phyloP scores from a whole-genome alignment of 1,284 basidiomycete species.

The Hymenochaete sp. region DNA sequence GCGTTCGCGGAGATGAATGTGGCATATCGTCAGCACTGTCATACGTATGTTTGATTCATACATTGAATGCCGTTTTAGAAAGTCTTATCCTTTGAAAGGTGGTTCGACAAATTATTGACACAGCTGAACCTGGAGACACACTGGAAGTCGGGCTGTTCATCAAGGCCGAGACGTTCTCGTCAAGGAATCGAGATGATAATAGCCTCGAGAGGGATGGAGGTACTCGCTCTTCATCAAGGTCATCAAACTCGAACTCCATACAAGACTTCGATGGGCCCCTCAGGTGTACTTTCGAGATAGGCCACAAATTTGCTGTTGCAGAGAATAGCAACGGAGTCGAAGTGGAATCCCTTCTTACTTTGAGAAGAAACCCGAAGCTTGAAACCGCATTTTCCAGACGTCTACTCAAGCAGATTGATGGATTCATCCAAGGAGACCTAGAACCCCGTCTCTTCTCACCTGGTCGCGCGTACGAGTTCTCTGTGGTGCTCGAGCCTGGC shows the following conservation, averaged over 20 bases:
- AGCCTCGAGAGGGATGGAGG: conserved; percentile 18
- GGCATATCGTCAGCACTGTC: conserved; percentile 73
- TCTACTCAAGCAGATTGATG: conserved; percentile 60
- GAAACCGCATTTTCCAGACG: conserved; percentile 55
- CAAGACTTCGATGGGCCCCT: conserved; percentile 26
- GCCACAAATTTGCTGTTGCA: conserved; percentile 29
- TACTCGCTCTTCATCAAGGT: conserved; percentile 22
- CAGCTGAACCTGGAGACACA: conserved; percentile 65
- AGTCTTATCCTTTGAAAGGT: conserved; percentile 46
- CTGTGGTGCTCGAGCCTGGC: conserved; percentile 47
- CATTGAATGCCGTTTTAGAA: conserved; percentile 15
- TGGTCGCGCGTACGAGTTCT: conserved; percentile 48
- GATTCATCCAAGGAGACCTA: conserved; percentile 44
- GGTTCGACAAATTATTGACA: conserved; percentile 72
- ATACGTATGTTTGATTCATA: conserved; percentile 55
- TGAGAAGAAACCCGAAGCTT: conserved; percentile 47
- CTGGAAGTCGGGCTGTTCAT: conserved; percentile 83
- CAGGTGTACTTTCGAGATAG: conserved; percentile 52
- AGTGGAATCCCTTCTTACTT: conserved; percentile 6
- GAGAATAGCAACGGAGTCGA: conserved; percentile 4
- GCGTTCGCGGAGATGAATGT: conserved; percentile 77
- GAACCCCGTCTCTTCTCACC: conserved; percentile 33
- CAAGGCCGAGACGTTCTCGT: conserved; percentile 27
- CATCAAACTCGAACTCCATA: conserved; percentile 18
- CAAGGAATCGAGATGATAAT: conserved; percentile 18